Evolutionary conservation across 2,329 filamentous ascomycete genomes (phyloP).

Genomic region (Balansia obtecta): DNA sequence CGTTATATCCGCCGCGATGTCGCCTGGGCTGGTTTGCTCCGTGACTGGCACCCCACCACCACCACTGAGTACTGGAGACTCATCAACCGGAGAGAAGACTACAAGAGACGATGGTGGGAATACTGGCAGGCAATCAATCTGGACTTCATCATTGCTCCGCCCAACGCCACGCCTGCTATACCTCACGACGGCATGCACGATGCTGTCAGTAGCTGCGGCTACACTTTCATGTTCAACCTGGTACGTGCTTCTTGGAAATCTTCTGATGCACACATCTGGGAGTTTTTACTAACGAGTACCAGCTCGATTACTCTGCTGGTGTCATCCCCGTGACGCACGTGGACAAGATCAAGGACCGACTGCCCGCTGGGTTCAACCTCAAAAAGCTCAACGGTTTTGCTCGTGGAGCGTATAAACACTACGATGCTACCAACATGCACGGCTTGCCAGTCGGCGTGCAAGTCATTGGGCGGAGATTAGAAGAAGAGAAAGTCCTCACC

Average conservation of each 20-base stretch:
- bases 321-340: conserved; percentile 80
- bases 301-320: conserved; percentile 78
- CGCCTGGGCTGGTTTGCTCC: conserved; percentile 67
- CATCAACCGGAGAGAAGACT: conserved; percentile 63
- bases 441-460: conserved; percentile 81
- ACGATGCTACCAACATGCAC: conserved; percentile 72
- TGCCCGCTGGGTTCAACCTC: conserved; percentile 48
- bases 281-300: background rate
- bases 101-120: conserved; percentile 65
- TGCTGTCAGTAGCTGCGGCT: conserved; percentile 76
- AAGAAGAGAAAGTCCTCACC: conserved; percentile 79
- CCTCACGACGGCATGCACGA: conserved; percentile 80
- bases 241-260: conserved; percentile 26
- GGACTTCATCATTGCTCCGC: conserved; percentile 73
- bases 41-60: conserved; percentile 60
- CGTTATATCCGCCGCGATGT: conserved; percentile 66
- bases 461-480: conserved; percentile 63
- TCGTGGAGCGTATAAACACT: conserved; percentile 72
- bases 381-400: conserved; percentile 67
- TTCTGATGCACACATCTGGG: background rate
- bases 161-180: conserved; percentile 80
- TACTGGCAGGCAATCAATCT: conserved; percentile 68
- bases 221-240: conserved; percentile 88
- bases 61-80: conserved; percentile 74
- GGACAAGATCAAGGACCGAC: conserved; percentile 52